Base-by-base conservation (phyloP, 2,329 filamentous ascomycete species). In the Huntiella savannae region DNA sequence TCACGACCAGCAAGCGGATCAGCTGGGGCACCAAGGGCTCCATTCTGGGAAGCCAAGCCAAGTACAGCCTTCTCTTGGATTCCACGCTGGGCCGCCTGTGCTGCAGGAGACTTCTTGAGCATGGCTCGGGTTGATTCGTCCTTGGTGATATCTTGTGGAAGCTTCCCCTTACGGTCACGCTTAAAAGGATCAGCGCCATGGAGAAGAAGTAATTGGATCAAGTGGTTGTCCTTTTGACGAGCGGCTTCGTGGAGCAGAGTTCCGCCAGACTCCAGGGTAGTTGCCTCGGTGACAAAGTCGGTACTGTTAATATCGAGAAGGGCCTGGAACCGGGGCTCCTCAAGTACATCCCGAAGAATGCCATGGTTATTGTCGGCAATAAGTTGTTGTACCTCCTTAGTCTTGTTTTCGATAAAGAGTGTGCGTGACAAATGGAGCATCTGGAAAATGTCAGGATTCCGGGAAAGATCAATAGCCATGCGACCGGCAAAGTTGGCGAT, bases 31-130 rank as follows among this genome's bases (percentile, higher is more conserved):
- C 73, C 66, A 11, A 68, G 59, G 6, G 68, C 63, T 2, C 66
- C 63, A 4, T 69, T 69, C 51, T 79, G 72, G 0, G 71, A 71
- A 6, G 71, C 69, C 15, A 66, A 68, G 1, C 86, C 88, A 12
- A 98, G 71, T 3, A 98, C 92, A 0, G 87, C 91, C 66, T 91
- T 94, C 62, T 98, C 91, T 61, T 98, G 91, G 33, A 98, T 94
- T 34, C 86, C 87, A 47, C 88, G 75, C 62, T 96, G 91, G 1
- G 91, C 91, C 11, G 86, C 87, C 5, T 91, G 86, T 5, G 91
- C 91, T 10, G 91, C 91, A 4, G 91, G 91, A 0, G 88, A 96
- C 56, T 79, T 84, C 65, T 96, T 98, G 41, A 98, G 66, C 57
- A 98, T 88, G 7, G 82, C 77, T 49, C 80, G 76, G 12, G 85